Conservation (phyloP, 2,329 filamentous ascomycete species). For the Moelleriella libera region DNA sequence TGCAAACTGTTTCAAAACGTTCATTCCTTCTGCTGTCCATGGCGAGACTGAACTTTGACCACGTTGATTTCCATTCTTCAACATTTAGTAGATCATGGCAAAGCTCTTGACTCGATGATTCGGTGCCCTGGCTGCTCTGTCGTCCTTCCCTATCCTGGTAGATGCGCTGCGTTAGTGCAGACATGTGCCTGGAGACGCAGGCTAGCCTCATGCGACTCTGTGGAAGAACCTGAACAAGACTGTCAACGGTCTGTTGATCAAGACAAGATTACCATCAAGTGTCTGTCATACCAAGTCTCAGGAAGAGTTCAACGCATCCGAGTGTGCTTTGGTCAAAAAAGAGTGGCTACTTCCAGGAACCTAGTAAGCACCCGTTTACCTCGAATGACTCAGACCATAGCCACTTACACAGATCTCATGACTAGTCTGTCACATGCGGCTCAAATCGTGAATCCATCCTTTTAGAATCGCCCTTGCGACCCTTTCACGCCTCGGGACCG, state of each 20-base stretch:
- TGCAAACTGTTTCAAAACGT: background rate
- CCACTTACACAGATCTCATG: background rate
- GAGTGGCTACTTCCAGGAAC: background rate
- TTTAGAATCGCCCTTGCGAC: slow-evolving; percentile 15
- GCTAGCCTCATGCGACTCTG: background rate
- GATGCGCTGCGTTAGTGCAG: background rate
- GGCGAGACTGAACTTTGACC: background rate
- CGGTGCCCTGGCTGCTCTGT: background rate
- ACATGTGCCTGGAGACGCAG: background rate
- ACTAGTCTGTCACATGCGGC: background rate
- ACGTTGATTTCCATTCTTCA: background rate
- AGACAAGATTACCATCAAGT: background rate
- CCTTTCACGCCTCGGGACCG: slow-evolving; percentile 20
- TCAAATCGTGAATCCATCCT: slow-evolving; percentile 16
- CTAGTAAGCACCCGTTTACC: background rate
- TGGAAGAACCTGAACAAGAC: background rate
- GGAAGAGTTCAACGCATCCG: background rate
- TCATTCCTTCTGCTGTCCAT: background rate
- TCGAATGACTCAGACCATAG: background rate
- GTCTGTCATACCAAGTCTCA: background rate
- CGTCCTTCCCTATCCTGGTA: background rate
- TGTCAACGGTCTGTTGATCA: background rate
- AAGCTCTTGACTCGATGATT: background rate
- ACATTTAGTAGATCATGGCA: background rate
- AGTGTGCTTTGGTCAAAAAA: background rate